phyloP scores from a whole-genome alignment of 108 stramenopile species.

The Cyclotella sp. region DNA sequence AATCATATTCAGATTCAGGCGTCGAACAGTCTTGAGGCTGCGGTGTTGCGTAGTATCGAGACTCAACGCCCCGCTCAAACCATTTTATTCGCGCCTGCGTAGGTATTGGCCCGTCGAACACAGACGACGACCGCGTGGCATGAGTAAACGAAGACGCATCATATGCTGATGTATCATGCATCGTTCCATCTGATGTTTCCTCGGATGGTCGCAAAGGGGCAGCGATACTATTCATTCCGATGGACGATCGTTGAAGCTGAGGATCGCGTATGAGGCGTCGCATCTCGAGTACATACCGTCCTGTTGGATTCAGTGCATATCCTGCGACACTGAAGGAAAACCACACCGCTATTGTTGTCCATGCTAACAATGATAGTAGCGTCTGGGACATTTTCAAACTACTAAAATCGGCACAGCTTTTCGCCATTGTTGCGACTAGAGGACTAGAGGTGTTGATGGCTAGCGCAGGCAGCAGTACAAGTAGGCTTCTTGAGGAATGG shows the following conservation, averaged over 20 bases:
- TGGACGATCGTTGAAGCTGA: constrained; percentile 29
- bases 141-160: not conserved
- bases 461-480: too few species aligned
- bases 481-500: too few species aligned
- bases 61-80: not conserved
- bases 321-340: not conserved
- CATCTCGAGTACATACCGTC: constrained; percentile 32
- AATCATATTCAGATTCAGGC: not conserved
- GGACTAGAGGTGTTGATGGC: too few species aligned
- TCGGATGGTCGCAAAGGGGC: not conserved
- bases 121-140: not conserved
- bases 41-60: not conserved
- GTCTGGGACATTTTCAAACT: not conserved
- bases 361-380: not conserved
- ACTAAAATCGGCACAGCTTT: too few species aligned
- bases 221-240: constrained; percentile 8
- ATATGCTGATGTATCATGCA: not conserved
- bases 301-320: constrained; percentile 17
- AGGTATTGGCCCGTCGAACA: constrained; percentile 3
- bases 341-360: not conserved
- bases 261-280: constrained; percentile 31
- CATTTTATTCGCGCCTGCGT: constrained; percentile 1
- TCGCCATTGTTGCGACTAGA: too few species aligned
- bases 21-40: not conserved
- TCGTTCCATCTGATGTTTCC: not conserved